Evolutionary conservation across 352 stramenopile species (phyloP), one percentile per base, ranked within the genome.

Genomic region (Plasmopara viticola): DNA sequence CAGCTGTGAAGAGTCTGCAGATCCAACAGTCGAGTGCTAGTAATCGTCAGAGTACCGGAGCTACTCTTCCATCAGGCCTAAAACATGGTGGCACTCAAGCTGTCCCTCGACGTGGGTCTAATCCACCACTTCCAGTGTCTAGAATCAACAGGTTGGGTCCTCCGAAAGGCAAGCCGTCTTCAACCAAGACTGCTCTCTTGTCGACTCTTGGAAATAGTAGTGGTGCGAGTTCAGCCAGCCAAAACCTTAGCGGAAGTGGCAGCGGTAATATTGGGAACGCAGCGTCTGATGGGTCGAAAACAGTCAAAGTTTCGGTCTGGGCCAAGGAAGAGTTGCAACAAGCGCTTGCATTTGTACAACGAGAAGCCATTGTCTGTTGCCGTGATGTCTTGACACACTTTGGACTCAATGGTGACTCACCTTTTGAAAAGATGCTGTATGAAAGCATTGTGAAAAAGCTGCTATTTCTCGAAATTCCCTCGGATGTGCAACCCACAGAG

Each of bases 291-390:
- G 58, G 54, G 9, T 51, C 67, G 5, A 87, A 84, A 52, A 67
- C 69, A 17, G 66, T 92, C 7, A 92, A 81, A 39, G 61, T 87
- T 13, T 78, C 77, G 3, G 66, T 90, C 0, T 75, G 74, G 46
- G 81, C 81, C 3, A 88, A 87, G n/a, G 84, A 94, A 50, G 84
- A 94, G 43, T 47, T 94, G 12, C 69, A 86, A 18, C 84, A 94
- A 51, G 68, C 83, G 9, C 70, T 94, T 38, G 79, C 81, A 6
- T 75, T 73, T 10, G 81, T 90, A 17, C 84, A 94, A 34, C 72
- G 74, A 12, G 72, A 90, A 49, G 72, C 84, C 13, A 66, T 92
- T 20, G 48, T 83, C 6, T 87, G 70, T 33, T 94, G 84, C 35
- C 71, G 70, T 40, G 78, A 90, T 38, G 73, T 94, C 7, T 72